Evolutionary conservation across 352 stramenopile genomes (phyloP).

Genomic region (Globisporangium parvum): DNA sequence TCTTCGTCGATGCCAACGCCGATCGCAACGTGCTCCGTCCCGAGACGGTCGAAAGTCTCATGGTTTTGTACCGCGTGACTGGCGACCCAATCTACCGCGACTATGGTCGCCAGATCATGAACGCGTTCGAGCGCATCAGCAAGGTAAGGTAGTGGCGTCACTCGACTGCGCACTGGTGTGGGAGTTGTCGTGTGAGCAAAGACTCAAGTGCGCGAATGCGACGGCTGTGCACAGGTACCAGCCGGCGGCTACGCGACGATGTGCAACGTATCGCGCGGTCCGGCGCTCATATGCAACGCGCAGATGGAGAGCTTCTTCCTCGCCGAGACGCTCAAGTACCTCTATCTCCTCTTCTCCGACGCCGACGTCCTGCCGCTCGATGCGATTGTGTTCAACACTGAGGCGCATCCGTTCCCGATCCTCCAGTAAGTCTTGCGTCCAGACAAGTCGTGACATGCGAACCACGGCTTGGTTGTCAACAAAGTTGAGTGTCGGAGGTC

Average conservation of each 20-base stretch:
- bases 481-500: too few relatives aligned
- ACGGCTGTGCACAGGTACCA: conserved; percentile 16
- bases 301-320: conserved; percentile 88
- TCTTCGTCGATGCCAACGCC: conserved; percentile 9
- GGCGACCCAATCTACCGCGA: conserved; percentile 73
- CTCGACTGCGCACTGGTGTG: too few relatives aligned
- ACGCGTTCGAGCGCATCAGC: conserved; percentile 59
- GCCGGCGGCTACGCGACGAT: conserved; percentile 61
- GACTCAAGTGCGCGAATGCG: too few relatives aligned
- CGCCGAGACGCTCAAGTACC: conserved; percentile 90
- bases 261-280: conserved; percentile 37
- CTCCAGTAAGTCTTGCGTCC: neutral
- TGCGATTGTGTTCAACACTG: conserved; percentile 81
- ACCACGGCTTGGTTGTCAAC: neutral
- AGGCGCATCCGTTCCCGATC: conserved; percentile 70
- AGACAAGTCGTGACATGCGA: neutral
- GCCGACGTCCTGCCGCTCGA: conserved; percentile 60
- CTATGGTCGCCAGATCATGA: conserved; percentile 72
- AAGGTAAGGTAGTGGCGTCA: conserved; percentile 13
- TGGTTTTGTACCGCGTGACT: conserved; percentile 84
- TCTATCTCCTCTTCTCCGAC: conserved; percentile 84
- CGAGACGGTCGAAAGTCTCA: conserved; percentile 86
- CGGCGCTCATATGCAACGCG: conserved; percentile 14
- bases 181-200: too few relatives aligned
- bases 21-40: conserved; percentile 73